These are phyloP conservation scores for Luffa aegyptiaca DNA, from an alignment of 306 rosid genomes.

Conservation along the genomic window DNA sequence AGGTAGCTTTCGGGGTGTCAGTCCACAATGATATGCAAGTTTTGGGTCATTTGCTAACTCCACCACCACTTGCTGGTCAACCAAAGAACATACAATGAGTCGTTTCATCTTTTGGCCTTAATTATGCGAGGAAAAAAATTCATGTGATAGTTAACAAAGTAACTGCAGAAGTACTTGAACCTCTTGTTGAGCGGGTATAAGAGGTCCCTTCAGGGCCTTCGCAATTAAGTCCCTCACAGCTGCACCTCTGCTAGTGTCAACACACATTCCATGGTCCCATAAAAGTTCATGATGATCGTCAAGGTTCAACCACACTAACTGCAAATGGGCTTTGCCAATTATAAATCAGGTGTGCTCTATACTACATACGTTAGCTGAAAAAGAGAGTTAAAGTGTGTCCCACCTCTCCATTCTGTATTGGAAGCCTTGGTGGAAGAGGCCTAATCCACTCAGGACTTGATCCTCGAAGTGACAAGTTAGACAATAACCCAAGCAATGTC, in stretches of 20 bases:
- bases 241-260: constrained; percentile 91
- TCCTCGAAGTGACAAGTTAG: constrained; percentile 64
- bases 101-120: constrained; percentile 20
- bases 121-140: background rate
- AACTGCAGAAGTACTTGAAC: constrained; percentile 21
- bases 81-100: constrained; percentile 21
- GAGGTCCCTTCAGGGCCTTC: constrained; percentile 91
- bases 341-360: constrained; percentile 24
- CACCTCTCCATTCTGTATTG: constrained; percentile 82
- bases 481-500: constrained; percentile 55
- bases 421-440: constrained; percentile 93
- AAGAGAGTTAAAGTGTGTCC: constrained; percentile 10
- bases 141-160: background rate
- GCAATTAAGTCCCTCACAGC: constrained; percentile 84
- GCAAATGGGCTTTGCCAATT: constrained; percentile 26
- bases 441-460: constrained; percentile 81
- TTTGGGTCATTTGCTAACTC: constrained; percentile 75
- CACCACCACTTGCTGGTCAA: constrained; percentile 66
- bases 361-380: constrained; percentile 8
- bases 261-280: constrained; percentile 96
- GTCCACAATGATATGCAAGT: constrained; percentile 93
- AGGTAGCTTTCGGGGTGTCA: constrained; percentile 90
- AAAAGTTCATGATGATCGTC: constrained; percentile 74
- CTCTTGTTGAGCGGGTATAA: constrained; percentile 87
- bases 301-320: constrained; percentile 98